Evolutionary conservation across 176 grass and related monocot genomes (phyloP).

Genomic region (Carex pumila): DNA sequence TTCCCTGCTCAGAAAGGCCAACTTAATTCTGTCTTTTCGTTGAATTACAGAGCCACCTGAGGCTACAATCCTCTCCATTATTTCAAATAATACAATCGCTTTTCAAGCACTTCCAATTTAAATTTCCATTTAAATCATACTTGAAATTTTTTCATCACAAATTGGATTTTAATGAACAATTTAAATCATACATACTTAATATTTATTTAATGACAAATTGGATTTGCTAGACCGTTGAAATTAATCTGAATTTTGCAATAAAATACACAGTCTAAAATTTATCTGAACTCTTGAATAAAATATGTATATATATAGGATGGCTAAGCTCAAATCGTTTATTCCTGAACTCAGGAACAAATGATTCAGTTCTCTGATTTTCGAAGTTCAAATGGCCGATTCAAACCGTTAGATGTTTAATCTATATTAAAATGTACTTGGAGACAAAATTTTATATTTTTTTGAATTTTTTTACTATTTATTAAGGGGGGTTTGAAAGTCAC

Average conservation of each 20-base stretch:
- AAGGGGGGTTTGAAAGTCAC: no score
- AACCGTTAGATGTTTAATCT: no score
- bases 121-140: not conserved
- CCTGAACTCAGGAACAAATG: no score
- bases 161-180: not conserved
- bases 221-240: not conserved
- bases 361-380: no score
- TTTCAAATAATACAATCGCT: not conserved
- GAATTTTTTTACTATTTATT: no score
- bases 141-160: not conserved
- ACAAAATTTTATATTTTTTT: no score
- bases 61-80: not conserved
- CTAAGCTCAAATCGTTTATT: no score
- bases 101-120: not conserved
- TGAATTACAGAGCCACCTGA: not conserved
- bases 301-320: no score
- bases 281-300: not conserved
- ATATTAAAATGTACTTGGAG: no score
- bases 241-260: not conserved
- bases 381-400: no score
- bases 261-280: not conserved
- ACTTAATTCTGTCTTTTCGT: not conserved
- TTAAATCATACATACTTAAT: not conserved
- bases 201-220: not conserved
- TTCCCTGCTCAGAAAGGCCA: not conserved